Evolutionary conservation across 495 filamentous ascomycete genomes (phyloP), one percentile per base, ranked within the genome.

Genomic region (Penicillium daleae): DNA sequence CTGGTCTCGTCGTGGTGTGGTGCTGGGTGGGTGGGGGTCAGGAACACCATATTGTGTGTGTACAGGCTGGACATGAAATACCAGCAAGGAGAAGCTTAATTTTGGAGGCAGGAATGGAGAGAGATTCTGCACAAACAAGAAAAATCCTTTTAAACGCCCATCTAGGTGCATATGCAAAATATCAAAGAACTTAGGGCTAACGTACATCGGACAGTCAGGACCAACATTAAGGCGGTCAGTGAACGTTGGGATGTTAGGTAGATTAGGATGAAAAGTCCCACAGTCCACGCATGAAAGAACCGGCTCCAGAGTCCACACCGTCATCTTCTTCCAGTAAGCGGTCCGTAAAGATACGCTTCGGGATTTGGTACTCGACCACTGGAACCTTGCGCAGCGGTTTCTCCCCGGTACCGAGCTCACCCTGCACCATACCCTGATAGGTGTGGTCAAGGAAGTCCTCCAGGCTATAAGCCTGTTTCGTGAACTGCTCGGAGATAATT

Each of bases 391-490:
- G 96, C 56, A 96, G 74, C 46, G 90, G 86, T 75, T 91, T 94
- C 39, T 85, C 81, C 29, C 76, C 80, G 1, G 66, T 63, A 0
- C 78, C 80, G 39, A 97, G 81, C 71, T 98, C 95, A 4, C 88
- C 86, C 55, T 91, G 87, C 26, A 97, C 76, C 78, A 99, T 87
- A 82, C 89, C 92, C 64, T 83, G 86, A 76, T 98, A 98, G 6
- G 90, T 93, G 76, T 97, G 92, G 72, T 98, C 96, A 56, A 98
- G 77, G 76, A 99, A 99, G 68, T 99, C 96, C 69, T 99, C 96
- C 19, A 97, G 68, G 64, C 89, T 91, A 75, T 97, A 99, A 12
- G 86, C 80, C 73, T 92, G 89, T 80, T 98, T 99, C 4, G 93
- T 98, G 75, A 98, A 99, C 76, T 97, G 95, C 80, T 99, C 92